A percentile compares a stretch with the other conserved stretches of the same genome.
Conservation (phyloP, 2,329 filamentous ascomycete species). For the Orbilia blumenaviensis region DNA sequence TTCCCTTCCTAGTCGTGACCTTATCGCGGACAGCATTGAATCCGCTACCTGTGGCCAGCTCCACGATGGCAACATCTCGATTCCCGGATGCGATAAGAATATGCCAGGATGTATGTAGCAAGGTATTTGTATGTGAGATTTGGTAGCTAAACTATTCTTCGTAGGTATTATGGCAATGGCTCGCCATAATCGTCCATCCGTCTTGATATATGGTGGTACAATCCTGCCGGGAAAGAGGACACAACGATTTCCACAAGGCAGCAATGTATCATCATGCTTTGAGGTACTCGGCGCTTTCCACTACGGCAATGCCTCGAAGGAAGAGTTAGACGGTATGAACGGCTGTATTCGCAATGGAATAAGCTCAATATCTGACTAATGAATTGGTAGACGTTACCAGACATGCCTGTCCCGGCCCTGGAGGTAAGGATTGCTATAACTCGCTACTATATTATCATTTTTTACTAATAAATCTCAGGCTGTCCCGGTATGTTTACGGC, state of each 20-base stretch:
- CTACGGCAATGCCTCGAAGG: constrained; percentile 72
- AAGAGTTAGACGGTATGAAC: constrained; percentile 55
- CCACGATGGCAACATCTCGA: constrained; percentile 91
- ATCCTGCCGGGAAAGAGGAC: constrained; percentile 86
- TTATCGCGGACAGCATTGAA: constrained; percentile 94
- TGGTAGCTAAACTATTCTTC: neutral
- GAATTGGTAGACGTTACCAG: constrained; percentile 72
- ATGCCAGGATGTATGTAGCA: constrained; percentile 75
- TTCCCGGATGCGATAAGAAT: constrained; percentile 96
- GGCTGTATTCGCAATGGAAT: constrained; percentile 59
- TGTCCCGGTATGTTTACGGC: constrained; percentile 95
- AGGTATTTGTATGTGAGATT: neutral
- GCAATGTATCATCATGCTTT: constrained; percentile 90
- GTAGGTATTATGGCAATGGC: constrained; percentile 66
- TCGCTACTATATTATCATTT: neutral
- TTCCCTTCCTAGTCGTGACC: constrained; percentile 86
- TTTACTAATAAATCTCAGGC: constrained; percentile 62
- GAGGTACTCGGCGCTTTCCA: constrained; percentile 84
- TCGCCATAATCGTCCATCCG: constrained; percentile 82
- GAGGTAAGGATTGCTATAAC: constrained; percentile 59
- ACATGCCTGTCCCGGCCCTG: constrained; percentile 79
- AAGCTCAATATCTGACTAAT: constrained; percentile 69
- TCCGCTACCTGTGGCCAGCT: constrained; percentile 79
- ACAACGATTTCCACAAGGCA: constrained; percentile 73
- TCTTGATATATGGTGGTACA: constrained; percentile 95